phyloP scores from a whole-genome alignment of 768 basidiomycete species.

The Dictyophora rubrovolvata region DNA sequence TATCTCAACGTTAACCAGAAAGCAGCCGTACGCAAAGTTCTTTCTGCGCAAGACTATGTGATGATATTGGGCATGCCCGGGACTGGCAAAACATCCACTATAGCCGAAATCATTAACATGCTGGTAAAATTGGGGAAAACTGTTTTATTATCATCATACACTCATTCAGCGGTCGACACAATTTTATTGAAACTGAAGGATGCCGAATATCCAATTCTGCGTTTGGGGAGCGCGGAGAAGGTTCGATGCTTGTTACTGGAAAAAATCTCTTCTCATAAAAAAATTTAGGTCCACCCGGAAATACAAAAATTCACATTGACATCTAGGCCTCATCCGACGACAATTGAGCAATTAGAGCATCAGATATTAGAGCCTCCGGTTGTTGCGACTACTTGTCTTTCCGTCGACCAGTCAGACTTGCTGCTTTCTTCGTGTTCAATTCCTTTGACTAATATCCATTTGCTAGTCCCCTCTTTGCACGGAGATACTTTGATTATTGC shows the following conservation, averaged over 20 bases:
- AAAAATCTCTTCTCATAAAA: not conserved
- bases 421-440: constrained; percentile 6
- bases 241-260: constrained; percentile 28
- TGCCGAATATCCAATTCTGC: constrained; percentile 60
- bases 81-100: constrained; percentile 94
- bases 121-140: constrained; percentile 77
- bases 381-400: constrained; percentile 91
- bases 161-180: constrained; percentile 98
- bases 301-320: constrained; percentile 62
- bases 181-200: constrained; percentile 75
- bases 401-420: constrained; percentile 78
- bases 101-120: constrained; percentile 75
- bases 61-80: constrained; percentile 96
- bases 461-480: constrained; percentile 71
- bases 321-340: constrained; percentile 42
- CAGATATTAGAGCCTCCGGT: constrained; percentile 83
- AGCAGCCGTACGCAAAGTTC: constrained; percentile 59
- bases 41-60: constrained; percentile 81
- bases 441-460: not conserved
- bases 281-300: constrained; percentile 67
- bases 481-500: constrained; percentile 87
- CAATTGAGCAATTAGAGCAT: constrained; percentile 73
- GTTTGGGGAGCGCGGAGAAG: constrained; percentile 89
- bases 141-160: constrained; percentile 85
- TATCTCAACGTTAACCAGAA: constrained; percentile 64